These are phyloP conservation scores for Hortiboletus campestris DNA, from an alignment of 768 basidiomycete species.

Conservation along the genomic window DNA sequence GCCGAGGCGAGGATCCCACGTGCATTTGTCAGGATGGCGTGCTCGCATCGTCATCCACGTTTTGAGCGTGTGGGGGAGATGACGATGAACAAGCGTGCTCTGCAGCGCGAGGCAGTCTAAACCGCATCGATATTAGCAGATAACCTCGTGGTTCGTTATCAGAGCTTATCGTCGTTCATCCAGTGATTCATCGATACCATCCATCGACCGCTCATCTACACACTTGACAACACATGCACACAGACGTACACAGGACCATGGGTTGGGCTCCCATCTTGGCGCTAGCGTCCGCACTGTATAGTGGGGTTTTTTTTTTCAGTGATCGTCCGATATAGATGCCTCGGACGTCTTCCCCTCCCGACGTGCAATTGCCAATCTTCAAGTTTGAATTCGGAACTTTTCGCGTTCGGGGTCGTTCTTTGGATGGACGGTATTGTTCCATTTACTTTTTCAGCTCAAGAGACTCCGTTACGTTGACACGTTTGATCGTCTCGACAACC, in stretches of 20 bases:
- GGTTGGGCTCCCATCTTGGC: background rate
- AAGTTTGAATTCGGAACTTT: background rate
- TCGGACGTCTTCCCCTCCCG: background rate
- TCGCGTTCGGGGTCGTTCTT: background rate
- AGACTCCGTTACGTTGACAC: background rate
- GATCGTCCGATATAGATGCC: conserved; percentile 17
- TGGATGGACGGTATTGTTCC: conserved; percentile 7
- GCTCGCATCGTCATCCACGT: conserved; percentile 4
- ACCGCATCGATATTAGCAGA: background rate
- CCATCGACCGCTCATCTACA: background rate
- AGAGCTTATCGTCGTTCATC: conserved; percentile 10
- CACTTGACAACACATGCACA: background rate
- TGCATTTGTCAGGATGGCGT: conserved; percentile 3
- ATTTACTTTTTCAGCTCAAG: background rate
- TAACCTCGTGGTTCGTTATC: conserved; percentile 19
- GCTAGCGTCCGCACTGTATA: background rate
- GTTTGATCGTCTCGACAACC: conserved; percentile 5
- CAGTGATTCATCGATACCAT: background rate
- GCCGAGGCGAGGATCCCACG: background rate
- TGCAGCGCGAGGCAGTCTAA: background rate
- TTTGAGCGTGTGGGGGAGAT: background rate
- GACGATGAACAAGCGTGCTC: background rate
- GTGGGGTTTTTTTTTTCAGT: background rate
- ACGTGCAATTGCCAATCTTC: conserved; percentile 8
- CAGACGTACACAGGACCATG: background rate